A percentile compares a stretch with the other conserved stretches of the same genome.
phyloP scores from a whole-genome alignment of 2,329 filamentous ascomycete genomes.

The Zymoseptoria pseudotritici region DNA sequence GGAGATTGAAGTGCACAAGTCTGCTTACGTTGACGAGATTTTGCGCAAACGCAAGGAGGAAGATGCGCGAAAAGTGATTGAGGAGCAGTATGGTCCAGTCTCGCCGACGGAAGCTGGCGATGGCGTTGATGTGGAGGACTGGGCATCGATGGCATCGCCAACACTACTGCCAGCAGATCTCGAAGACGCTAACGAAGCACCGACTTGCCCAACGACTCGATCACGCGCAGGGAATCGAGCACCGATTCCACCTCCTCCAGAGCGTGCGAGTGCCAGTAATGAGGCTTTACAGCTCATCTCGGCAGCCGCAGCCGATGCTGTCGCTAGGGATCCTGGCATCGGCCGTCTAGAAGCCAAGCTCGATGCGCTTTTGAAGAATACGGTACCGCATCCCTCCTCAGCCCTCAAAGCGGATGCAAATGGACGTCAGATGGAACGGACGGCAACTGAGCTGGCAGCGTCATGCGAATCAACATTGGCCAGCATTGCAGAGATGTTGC shows the following conservation, averaged over 20 bases:
- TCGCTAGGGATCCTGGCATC: slow-evolving; percentile 8
- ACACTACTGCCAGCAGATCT: neutral
- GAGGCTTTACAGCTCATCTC: slow-evolving; percentile 6
- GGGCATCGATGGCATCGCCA: neutral
- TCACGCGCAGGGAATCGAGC: neutral
- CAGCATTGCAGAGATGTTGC: slow-evolving; percentile 7
- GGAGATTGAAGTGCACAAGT: slow-evolving; percentile 1
- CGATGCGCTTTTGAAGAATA: slow-evolving; percentile 4
- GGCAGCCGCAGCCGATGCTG: slow-evolving; percentile 4
- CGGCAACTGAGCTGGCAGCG: slow-evolving; percentile 1
- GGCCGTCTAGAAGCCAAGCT: slow-evolving; percentile 12
- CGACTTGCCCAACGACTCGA: neutral
- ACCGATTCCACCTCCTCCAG: slow-evolving; percentile 3
- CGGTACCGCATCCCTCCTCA: neutral
- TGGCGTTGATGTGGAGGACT: neutral
- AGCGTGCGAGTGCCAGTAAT: neutral
- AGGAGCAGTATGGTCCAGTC: slow-evolving; percentile 5
- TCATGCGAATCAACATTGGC: slow-evolving; percentile 4
- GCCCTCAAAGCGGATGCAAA: neutral
- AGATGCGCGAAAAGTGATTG: slow-evolving; percentile 4
- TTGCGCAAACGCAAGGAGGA: slow-evolving; percentile 5
- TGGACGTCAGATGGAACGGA: neutral
- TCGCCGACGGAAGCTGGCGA: slow-evolving; percentile 6
- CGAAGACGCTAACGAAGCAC: neutral
- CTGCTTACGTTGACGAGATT: slow-evolving; percentile 10